These are phyloP conservation scores for Wickerhamomyces sp. DNA, from an alignment of 1,139 yeast genomes.

Conservation along the genomic window DNA sequence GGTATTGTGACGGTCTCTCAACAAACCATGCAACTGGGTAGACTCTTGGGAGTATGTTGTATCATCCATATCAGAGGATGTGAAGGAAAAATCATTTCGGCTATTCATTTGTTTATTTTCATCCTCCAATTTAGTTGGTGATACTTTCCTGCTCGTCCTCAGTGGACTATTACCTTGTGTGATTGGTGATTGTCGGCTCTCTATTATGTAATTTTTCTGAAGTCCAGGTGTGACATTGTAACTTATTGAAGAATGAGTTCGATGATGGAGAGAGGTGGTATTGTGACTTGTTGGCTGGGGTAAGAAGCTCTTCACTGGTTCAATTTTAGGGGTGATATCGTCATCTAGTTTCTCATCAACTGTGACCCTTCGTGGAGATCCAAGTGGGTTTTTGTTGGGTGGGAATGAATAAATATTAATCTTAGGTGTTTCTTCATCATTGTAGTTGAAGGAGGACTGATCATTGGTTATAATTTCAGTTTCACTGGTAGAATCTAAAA, in stretches of 20 bases:
- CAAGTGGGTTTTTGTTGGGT: background rate
- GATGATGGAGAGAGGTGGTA: background rate
- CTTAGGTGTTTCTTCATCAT: background rate
- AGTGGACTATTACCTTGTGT: too few relatives aligned
- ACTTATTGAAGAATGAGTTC: too few relatives aligned
- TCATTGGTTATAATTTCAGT: background rate
- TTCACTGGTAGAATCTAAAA: background rate
- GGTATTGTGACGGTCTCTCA: conserved; percentile 11
- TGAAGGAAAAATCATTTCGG: conserved; percentile 6
- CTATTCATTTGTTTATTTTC: too few relatives aligned
- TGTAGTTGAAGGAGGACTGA: background rate
- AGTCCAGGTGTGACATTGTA: too few relatives aligned
- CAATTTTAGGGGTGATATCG: background rate
- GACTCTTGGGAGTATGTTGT: conserved; percentile 19
- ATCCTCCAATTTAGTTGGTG: background rate
- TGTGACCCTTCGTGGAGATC: background rate
- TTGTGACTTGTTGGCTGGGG: conserved; percentile 3
- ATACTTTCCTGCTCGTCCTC: background rate
- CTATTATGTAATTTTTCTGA: too few relatives aligned
- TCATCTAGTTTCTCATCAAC: background rate
- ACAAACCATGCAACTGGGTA: conserved; percentile 9
- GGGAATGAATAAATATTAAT: background rate
- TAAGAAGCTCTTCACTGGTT: background rate
- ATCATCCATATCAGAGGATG: conserved; percentile 9
- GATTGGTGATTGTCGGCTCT: too few relatives aligned